Evolutionary conservation across 148 eudicot genomes (phyloP).

Genomic region (Fallopia convolvulus): DNA sequence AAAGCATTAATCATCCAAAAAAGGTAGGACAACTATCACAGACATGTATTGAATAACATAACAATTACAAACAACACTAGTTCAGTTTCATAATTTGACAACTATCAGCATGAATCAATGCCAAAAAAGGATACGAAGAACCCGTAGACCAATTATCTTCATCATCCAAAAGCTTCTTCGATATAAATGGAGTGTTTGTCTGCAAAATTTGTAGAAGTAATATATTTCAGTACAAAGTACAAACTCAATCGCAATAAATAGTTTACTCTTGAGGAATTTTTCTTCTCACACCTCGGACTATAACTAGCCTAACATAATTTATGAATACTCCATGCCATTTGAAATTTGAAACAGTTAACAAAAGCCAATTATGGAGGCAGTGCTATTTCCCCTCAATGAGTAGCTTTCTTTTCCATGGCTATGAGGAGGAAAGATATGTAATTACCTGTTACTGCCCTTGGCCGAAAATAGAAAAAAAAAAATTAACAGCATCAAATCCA

Average conservation of each 20-base stretch:
- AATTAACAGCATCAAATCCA: neutral
- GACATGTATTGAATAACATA: neutral
- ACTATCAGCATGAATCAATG: neutral
- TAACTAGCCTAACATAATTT: neutral
- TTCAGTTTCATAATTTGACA: neutral
- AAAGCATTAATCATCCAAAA: neutral
- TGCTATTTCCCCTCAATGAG: neutral
- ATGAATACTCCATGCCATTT: neutral
- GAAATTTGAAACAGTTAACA: neutral
- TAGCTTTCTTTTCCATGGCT: too few relatives aligned
- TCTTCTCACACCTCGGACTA: neutral
- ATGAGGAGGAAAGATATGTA: neutral
- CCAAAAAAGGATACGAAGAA: slow-evolving; percentile 14
- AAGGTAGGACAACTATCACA: too few relatives aligned
- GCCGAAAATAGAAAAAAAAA: neutral
- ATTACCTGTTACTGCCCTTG: neutral
- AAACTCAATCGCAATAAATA: neutral
- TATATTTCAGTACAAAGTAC: neutral
- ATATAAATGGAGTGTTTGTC: slow-evolving; percentile 12
- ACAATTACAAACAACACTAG: neutral
- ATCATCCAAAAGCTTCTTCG: slow-evolving; percentile 12
- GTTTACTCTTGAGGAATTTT: neutral
- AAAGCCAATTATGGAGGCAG: neutral
- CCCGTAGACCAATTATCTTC: slow-evolving; percentile 10
- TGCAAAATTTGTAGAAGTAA: slow-evolving; percentile 5